Evolutionary conservation across 2,329 filamentous ascomycete species (phyloP), one percentile per base, ranked within the genome.

Genomic region (Aspergillus ibericus): DNA sequence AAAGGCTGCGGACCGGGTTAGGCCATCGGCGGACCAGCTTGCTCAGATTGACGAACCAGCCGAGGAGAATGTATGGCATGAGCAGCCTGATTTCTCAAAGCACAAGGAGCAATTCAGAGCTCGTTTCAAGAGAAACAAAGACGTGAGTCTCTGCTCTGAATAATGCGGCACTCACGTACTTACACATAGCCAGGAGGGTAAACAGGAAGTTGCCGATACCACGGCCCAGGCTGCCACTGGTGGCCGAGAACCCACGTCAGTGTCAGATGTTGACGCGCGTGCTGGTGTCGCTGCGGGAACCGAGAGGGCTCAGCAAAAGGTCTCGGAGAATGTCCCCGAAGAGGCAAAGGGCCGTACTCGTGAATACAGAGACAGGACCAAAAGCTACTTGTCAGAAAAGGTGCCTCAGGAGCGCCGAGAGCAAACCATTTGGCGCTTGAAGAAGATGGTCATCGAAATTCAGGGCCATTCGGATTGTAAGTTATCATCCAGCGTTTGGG

Each of bases 401-500:
- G 84, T 99, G 77, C 93, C 95, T 1, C 81, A 93, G 77, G 93
- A 98, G 75, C 92, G 95, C 60, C 92, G 93, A 60, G 92, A 98
- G 7, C 92, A 96, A 81, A 88, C 88, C 56, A 88, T 97, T 68
- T 96, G 88, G 85, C 90, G 95, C 36, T 79, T 99, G 66, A 99
- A 93, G 87, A 98, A 98, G 86, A 96, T 98, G 90, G 81, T 99
- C 38, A 87, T 97, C 47, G 95, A 99, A 78, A 92, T 96, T 68
- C 95, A 99, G 79, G 91, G 93, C 57, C 95, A 98, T 72, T 86
- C 91, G 59, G 93, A 99, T 70, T 99, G 85, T 87, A 77, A 74
- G 83, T 78, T 10, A 15, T 20, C 6, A 4, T 5, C 10, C 2
- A 18, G 6, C 44, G 2, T 12, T 32, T 12, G 27, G 18, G 22